Percentiles rank a stretch among this genome's conserved stretches.
Conservation (phyloP, 495 filamentous ascomycete species). For the Hapsidospora chrysogenum region DNA sequence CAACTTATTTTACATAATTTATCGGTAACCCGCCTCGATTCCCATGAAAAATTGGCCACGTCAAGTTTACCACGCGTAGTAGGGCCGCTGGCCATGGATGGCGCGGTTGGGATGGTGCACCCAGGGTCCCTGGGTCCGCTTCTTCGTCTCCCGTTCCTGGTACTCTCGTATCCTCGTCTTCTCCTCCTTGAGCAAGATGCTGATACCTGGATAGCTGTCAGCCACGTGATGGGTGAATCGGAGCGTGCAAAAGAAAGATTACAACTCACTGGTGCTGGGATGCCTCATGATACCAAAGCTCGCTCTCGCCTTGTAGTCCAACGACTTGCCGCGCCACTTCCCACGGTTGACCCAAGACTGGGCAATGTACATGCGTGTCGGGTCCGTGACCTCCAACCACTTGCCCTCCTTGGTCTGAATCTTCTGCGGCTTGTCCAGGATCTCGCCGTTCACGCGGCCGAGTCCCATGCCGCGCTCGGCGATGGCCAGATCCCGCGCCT, state of each 20-base stretch:
- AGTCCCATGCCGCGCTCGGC: constrained; percentile 73
- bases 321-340: constrained; percentile 25
- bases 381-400: constrained; percentile 46
- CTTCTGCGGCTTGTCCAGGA: constrained; percentile 12
- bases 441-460: constrained; percentile 20
- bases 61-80: constrained; percentile 62
- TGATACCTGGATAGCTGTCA: no score
- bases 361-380: constrained; percentile 64
- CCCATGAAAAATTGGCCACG: no score
- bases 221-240: not conserved
- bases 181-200: constrained; percentile 80
- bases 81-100: constrained; percentile 64
- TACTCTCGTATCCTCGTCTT: constrained; percentile 66
- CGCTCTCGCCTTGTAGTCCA: constrained; percentile 55
- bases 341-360: constrained; percentile 86
- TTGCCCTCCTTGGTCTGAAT: constrained; percentile 40
- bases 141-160: constrained; percentile 56
- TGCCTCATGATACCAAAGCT: constrained; percentile 38
- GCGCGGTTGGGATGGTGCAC: constrained; percentile 67
- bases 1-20: no score
- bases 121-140: constrained; percentile 60
- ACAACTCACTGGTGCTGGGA: constrained; percentile 62
- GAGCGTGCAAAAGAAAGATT: no score
- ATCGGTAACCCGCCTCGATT: no score
- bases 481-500: constrained; percentile 62